These are phyloP conservation scores for Vigna unguiculata DNA, from an alignment of 306 rosid species.

Conservation along the genomic window DNA sequence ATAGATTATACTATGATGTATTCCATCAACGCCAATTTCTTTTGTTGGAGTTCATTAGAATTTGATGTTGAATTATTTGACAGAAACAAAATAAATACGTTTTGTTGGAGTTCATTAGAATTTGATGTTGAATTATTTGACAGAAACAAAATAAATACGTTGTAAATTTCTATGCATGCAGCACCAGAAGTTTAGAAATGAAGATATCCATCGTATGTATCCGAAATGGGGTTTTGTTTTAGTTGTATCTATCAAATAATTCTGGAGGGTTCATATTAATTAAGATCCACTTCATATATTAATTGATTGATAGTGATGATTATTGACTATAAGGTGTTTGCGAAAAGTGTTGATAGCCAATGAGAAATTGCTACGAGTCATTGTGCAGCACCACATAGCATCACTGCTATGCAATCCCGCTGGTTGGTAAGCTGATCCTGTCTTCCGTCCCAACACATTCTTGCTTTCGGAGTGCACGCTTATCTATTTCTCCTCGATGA, in stretches of 20 bases:
- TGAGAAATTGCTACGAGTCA: constrained; percentile 29
- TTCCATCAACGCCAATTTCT: too few relatives aligned
- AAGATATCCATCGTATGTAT: background rate
- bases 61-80: too few relatives aligned
- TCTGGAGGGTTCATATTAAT: background rate
- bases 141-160: too few relatives aligned
- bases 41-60: too few relatives aligned
- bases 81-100: too few relatives aligned
- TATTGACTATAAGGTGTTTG: constrained; percentile 19
- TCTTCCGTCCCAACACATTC: background rate
- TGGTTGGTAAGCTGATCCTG: constrained; percentile 2
- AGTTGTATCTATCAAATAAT: background rate
- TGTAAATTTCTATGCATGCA: too few relatives aligned
- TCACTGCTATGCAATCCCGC: background rate
- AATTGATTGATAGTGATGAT: constrained; percentile 20
- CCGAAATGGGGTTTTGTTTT: background rate
- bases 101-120: too few relatives aligned
- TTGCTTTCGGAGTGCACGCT: constrained; percentile 2
- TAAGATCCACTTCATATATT: too few relatives aligned
- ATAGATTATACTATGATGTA: background rate
- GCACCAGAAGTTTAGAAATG: background rate
- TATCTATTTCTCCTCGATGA: too few relatives aligned
- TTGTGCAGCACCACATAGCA: constrained; percentile 1
- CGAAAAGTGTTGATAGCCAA: constrained; percentile 41
- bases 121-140: too few relatives aligned